Percentiles rank a stretch among this genome's conserved stretches.
Evolutionary conservation across 2,329 filamentous ascomycete genomes (phyloP).

Genomic region (Cyclaneusma minus): DNA sequence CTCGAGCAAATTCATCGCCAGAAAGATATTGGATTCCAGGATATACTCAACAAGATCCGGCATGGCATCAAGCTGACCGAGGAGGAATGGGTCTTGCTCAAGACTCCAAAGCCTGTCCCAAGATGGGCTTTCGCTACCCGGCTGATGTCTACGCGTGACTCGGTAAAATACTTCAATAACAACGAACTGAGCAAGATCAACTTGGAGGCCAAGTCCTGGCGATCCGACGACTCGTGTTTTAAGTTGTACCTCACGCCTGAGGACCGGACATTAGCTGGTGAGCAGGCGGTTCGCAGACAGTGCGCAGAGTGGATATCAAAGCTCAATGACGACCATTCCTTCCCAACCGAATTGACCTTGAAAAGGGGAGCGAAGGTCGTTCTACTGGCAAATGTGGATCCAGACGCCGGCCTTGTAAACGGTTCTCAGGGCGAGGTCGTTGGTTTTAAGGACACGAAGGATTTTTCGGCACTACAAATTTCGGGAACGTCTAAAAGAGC

Average conservation of each 20-base stretch:
- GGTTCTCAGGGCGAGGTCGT: constrained; percentile 14
- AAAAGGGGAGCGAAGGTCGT: constrained; percentile 16
- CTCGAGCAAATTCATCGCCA: constrained; percentile 16
- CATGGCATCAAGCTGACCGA: constrained; percentile 6
- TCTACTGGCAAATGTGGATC: constrained; percentile 10
- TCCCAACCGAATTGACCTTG: constrained; percentile 6
- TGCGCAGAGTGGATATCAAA: constrained; percentile 5
- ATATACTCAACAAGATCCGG: constrained; percentile 14
- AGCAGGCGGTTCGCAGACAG: constrained; percentile 3
- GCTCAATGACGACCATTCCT: constrained; percentile 8
- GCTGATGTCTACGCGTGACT: constrained; percentile 9
- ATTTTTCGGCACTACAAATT: background rate
- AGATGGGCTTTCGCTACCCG: constrained; percentile 7
- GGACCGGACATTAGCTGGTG: background rate
- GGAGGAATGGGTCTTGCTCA: constrained; percentile 11
- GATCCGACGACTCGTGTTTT: constrained; percentile 5
- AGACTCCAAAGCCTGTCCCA: constrained; percentile 7
- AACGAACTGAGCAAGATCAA: constrained; percentile 5
- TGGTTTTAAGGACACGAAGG: constrained; percentile 7
- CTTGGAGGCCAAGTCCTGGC: constrained; percentile 6
- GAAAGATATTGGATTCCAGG: constrained; percentile 11
- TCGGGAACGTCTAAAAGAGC: background rate
- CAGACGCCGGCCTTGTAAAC: constrained; percentile 11
- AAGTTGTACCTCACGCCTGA: too few species aligned
- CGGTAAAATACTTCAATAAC: constrained; percentile 9